A percentile compares a stretch with the other conserved stretches of the same genome.
These are phyloP conservation scores for Beauveria sp. DNA, from an alignment of 2,329 filamentous ascomycete species.

Conservation along the genomic window DNA sequence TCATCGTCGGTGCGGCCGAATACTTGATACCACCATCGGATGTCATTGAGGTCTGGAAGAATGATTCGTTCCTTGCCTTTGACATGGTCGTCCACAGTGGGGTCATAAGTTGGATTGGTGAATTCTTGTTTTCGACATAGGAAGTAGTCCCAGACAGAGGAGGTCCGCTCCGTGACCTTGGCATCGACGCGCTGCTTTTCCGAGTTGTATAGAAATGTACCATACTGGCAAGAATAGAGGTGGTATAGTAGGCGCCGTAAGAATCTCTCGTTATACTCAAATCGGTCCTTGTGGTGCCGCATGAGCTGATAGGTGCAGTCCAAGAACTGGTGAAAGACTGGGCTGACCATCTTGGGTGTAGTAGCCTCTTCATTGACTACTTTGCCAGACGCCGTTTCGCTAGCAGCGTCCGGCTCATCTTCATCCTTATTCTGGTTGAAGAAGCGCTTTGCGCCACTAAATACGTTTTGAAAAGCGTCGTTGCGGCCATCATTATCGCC, in stretches of 20 bases:
- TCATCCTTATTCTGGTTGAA: constrained; percentile 62
- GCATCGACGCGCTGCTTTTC: constrained; percentile 78
- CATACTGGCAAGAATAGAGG: constrained; percentile 91
- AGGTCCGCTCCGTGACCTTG: constrained; percentile 60
- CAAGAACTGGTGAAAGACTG: constrained; percentile 95
- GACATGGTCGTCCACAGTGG: constrained; percentile 66
- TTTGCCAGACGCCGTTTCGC: constrained; percentile 31
- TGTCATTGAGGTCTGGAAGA: constrained; percentile 66
- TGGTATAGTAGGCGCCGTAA: constrained; percentile 84
- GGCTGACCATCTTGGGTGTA: constrained; percentile 82
- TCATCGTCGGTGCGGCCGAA: constrained; percentile 84
- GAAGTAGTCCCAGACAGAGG: constrained; percentile 96
- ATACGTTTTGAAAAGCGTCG: constrained; percentile 78
- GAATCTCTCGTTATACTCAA: constrained; percentile 96
- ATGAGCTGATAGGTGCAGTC: constrained; percentile 89
- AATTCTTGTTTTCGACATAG: constrained; percentile 74
- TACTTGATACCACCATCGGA: constrained; percentile 89
- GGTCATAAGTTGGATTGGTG: constrained; percentile 70
- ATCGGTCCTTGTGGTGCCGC: constrained; percentile 76
- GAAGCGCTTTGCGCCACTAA: constrained; percentile 86
- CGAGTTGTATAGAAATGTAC: constrained; percentile 91
- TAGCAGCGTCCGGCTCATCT: constrained; percentile 50
- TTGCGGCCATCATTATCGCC: constrained; percentile 53
- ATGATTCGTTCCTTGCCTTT: constrained; percentile 77
- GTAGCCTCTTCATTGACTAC: constrained; percentile 58